phyloP scores from a whole-genome alignment of 1,284 basidiomycete species.

The Hypsizygus ulmarius region DNA sequence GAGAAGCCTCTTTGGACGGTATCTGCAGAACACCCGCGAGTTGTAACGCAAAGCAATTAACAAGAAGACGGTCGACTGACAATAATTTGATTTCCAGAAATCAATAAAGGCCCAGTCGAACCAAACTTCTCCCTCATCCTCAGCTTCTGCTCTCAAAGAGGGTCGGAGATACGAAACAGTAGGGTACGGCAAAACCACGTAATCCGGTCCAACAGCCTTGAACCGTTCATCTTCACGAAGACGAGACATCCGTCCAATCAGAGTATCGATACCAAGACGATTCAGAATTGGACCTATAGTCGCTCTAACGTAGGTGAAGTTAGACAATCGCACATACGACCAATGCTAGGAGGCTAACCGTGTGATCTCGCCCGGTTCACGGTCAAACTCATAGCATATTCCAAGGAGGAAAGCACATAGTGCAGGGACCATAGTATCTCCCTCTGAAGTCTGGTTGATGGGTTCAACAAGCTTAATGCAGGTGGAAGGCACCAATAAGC shows the following conservation, averaged over 20 bases:
- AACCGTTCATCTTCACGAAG: constrained; percentile 91
- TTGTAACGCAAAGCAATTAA: constrained; percentile 9
- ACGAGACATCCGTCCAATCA: constrained; percentile 84
- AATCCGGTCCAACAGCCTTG: constrained; percentile 84
- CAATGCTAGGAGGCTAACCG: constrained; percentile 41
- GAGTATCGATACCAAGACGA: constrained; percentile 82
- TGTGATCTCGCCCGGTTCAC: constrained; percentile 89
- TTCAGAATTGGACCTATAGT: constrained; percentile 88
- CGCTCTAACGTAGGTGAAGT: constrained; percentile 41
- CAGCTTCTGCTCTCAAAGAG: constrained; percentile 35
- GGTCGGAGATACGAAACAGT: constrained; percentile 34
- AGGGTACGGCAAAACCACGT: constrained; percentile 53
- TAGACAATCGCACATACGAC: constrained; percentile 4
- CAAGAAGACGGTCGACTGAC: constrained; percentile 46
- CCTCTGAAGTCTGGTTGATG: constrained; percentile 86
- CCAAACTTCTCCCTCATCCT: constrained; percentile 88
- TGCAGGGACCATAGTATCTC: constrained; percentile 86
- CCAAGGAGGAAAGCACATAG: constrained; percentile 92
- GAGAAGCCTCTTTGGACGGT: constrained; percentile 67
- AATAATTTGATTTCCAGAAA: constrained; percentile 97
- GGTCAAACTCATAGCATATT: constrained; percentile 92
- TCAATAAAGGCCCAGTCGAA: constrained; percentile 99
- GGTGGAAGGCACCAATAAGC: constrained; percentile 5
- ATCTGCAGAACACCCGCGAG: constrained; percentile 48
- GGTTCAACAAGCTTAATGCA: constrained; percentile 81